Evolutionary conservation across 345 rosid species (phyloP).

Genomic region (Microcos paniculata): DNA sequence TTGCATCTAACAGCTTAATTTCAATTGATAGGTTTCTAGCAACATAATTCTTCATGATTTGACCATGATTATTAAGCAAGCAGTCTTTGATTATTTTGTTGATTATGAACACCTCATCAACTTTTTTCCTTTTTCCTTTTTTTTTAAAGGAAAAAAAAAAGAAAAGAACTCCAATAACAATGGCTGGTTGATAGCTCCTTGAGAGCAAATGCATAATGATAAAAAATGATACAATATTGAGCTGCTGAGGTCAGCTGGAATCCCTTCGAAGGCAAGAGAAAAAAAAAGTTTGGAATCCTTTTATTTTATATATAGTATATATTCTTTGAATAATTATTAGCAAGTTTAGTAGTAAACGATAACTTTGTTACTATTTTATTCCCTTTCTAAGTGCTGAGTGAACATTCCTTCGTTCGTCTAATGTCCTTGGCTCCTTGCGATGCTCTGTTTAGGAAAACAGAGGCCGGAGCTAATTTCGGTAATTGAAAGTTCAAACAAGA

Average conservation of each 20-base stretch:
- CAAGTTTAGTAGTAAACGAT: too few species aligned
- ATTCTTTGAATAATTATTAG: too few species aligned
- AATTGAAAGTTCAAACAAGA: too few species aligned
- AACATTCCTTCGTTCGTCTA: too few species aligned
- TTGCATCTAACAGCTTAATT: neutral
- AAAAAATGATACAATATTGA: neutral
- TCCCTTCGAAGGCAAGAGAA: slow-evolving; percentile 8
- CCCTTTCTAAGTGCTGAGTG: too few species aligned
- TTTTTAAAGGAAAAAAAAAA: neutral
- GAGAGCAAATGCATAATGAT: neutral
- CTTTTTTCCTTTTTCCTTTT: neutral
- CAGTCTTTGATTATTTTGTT: neutral
- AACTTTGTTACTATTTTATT: too few species aligned
- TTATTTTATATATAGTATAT: too few species aligned
- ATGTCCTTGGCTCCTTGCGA: too few species aligned
- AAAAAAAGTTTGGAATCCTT: neutral
- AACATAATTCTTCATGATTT: slow-evolving; percentile 2
- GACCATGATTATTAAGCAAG: neutral
- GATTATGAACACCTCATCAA: neutral
- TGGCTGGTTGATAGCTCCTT: neutral
- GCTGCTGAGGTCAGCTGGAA: neutral
- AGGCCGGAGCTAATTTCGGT: too few species aligned
- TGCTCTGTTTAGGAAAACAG: too few species aligned
- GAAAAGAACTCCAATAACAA: neutral
- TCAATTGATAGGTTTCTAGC: slow-evolving; percentile 3